Base-by-base conservation (phyloP, 2,329 filamentous ascomycete genomes). In the Colletotrichum simmondsii region DNA sequence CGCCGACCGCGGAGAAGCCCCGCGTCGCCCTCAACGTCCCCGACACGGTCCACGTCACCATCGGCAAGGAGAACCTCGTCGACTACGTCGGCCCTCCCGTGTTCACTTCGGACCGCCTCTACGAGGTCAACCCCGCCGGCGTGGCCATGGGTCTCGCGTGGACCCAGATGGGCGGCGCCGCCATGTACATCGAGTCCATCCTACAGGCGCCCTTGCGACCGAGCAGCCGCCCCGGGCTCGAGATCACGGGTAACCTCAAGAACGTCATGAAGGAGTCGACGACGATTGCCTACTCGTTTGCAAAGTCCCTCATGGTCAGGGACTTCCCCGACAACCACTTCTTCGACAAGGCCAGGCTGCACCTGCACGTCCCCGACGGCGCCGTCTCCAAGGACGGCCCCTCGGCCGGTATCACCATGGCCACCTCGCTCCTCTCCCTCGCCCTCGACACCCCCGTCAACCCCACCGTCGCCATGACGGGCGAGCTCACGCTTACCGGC, bases 211-310 rank as follows among this genome's bases (percentile, higher is more conserved):
- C 94, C 0, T 89, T 98, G 60, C 91, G 91, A 12, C 88, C 92
- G 32, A 89, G 89, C 71, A 96, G 94, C 30, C 89, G 93, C 22
- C 93, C 96, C 7, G 91, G 93, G 22, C 87, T 99, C 56, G 94
- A 98, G 79, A 95, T 95, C 73, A 99, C 97, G 0, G 97, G 97
- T 72, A 98, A 98, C 80, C 88, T 99, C 61, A 97, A 98, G 86
- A 91, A 91, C 19, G 97, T 99, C 52, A 99, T 99, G 97, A 98
- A 98, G 85, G 97, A 99, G 84, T 98, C 95, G 2, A 97, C 95
- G 0, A 88, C 91, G 2, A 98, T 99, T 76, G 97, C 97, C 59
- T 98, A 99, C 86, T 97, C 95, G 0, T 99, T 98, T 79, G 92
- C 95, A 78, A 98, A 98, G 85, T 92, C 95, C 1, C 87, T 96